Base-by-base conservation (phyloP, 1,284 basidiomycete species). In the Austroboletus novae-zelandiae region DNA sequence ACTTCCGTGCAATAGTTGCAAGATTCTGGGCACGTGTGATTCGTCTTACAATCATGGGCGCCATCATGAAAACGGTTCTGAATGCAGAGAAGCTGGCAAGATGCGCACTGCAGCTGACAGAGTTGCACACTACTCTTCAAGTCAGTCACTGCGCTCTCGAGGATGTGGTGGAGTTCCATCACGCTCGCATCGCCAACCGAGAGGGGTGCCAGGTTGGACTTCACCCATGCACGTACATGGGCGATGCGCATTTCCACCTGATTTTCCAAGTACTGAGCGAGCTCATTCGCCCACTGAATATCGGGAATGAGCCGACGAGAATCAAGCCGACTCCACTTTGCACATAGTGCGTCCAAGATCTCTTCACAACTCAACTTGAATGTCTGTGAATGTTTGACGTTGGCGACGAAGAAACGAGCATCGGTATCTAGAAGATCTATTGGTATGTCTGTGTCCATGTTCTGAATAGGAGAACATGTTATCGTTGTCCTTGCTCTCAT, bases 221-320 rank as follows among this genome's bases (percentile, higher is more conserved):
- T 61, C 18, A 81, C 60, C 82, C 81, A 84, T 32, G 67, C 57
- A 18, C 67, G 68, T 14, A 83, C 79, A 47, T 74, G 74, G 9
- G 66, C 53, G 30, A 78, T 61, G 17, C 81, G 74, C 50, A 62
- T 54, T 20, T 76, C 70, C 30, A 64, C 71, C 14, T 78, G 54
- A 3, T 60, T 48, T 32, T 70, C 62, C 32, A 83, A 66, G 58
- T 74, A 70, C 29, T 52, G 41, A 9, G 68, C 59, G 11, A 83
- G 67, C 8, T 57, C 61, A 11, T 59, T 52, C 20, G 61, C 58
- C 80, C 80, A 82, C 40, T 69, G 63, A n/a, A 54, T 29, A 36
- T 83, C 81, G 0, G 63, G 47, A 20, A 60, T 50, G 15, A 63
- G 50, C 44, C 67, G 65, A 20, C 79, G 71, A 3, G 49, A 46